These are phyloP conservation scores for Candida quercuum DNA, from an alignment of 805 yeast species.

Conservation along the genomic window DNA sequence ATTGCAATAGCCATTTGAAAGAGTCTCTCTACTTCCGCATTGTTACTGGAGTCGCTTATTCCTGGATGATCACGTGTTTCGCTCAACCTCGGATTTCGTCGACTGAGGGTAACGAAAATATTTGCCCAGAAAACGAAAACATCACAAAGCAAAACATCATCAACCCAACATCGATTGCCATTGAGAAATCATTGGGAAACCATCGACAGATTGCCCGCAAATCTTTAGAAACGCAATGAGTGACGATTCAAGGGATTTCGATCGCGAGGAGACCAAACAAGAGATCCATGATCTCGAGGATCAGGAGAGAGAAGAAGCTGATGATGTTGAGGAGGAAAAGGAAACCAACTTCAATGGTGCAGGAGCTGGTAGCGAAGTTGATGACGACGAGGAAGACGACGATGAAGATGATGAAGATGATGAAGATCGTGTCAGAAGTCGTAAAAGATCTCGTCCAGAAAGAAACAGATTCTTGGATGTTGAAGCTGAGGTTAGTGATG, in stretches of 20 bases:
- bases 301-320: conserved; percentile 18
- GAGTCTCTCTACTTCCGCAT: no score
- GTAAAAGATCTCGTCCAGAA: conserved; percentile 39
- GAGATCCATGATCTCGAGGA: conserved; percentile 21
- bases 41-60: no score
- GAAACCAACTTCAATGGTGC: conserved; percentile 28
- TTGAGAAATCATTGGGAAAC: background rate
- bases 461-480: conserved; percentile 88
- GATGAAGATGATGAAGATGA: conserved; percentile 45
- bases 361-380: conserved; percentile 26
- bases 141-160: no score
- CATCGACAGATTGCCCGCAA: background rate
- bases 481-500: conserved; percentile 98
- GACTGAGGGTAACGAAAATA: no score
- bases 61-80: no score
- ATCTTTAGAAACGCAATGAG: conserved; percentile 17
- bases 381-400: conserved; percentile 33
- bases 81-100: no score
- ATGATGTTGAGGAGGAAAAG: conserved; percentile 16
- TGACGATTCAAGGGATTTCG: conserved; percentile 17
- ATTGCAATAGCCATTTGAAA: no score
- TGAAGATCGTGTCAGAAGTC: conserved; percentile 40
- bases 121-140: no score
- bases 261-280: conserved; percentile 19
- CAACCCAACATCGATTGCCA: background rate